Percentiles rank a stretch among this genome's conserved stretches.
phyloP scores from a whole-genome alignment of 495 filamentous ascomycete genomes.

The Xylaria palmicola region DNA sequence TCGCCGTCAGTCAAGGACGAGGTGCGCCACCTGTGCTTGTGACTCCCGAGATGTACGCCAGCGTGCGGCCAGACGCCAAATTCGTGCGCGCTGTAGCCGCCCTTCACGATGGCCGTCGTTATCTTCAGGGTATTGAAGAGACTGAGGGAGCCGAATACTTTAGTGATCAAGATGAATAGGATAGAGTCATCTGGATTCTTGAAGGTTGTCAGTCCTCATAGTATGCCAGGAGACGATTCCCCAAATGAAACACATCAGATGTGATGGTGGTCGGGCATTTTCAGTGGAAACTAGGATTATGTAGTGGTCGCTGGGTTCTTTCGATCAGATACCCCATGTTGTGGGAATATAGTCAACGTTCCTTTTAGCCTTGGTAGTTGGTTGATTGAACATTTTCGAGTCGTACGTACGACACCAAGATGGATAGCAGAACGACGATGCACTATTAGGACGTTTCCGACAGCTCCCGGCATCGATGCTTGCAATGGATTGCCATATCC shows the following conservation, averaged over 20 bases:
- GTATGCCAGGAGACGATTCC: neutral
- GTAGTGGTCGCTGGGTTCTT: neutral
- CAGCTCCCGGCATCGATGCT: too few relatives aligned
- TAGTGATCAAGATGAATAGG: slow-evolving; percentile 12
- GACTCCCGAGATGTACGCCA: slow-evolving; percentile 47
- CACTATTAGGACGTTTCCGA: too few relatives aligned
- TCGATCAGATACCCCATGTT: neutral
- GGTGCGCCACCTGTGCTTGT: slow-evolving; percentile 25
- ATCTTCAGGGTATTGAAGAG: slow-evolving; percentile 18
- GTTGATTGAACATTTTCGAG: too few relatives aligned
- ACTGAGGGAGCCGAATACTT: neutral
- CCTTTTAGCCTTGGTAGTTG: too few relatives aligned
- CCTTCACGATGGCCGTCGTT: slow-evolving; percentile 11
- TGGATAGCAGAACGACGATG: too few relatives aligned
- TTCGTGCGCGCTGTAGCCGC: slow-evolving; percentile 25
- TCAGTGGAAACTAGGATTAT: neutral
- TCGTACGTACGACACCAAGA: too few relatives aligned
- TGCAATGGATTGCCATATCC: too few relatives aligned
- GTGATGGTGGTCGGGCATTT: neutral
- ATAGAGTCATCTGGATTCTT: neutral
- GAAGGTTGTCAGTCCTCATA: neutral
- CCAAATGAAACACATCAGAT: neutral
- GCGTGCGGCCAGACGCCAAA: slow-evolving; percentile 39
- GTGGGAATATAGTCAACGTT: neutral
- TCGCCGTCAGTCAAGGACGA: slow-evolving; percentile 16